Conservation (phyloP, 2,329 filamentous ascomycete genomes). For the Ophiostoma montium region DNA sequence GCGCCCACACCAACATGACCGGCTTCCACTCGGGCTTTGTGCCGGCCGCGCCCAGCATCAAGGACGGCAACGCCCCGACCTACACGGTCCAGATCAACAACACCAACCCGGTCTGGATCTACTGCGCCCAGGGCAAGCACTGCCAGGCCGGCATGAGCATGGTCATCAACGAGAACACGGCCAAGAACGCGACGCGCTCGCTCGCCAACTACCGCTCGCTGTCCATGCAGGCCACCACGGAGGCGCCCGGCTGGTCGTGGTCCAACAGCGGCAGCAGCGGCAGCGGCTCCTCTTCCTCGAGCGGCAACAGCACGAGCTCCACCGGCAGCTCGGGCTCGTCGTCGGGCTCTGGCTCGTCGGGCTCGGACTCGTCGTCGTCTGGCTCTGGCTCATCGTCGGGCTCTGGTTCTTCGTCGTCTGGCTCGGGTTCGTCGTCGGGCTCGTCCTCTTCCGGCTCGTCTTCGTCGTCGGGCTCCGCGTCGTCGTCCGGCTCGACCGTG, state of each 20-base stretch:
- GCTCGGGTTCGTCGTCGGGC: too few relatives aligned
- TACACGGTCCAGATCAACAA: slow-evolving; percentile 59
- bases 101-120: slow-evolving; percentile 43
- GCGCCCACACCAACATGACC: slow-evolving; percentile 33
- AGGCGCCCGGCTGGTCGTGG: slow-evolving; percentile 17
- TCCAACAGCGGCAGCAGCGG: slow-evolving; percentile 10
- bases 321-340: slow-evolving; percentile 13
- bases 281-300: neutral
- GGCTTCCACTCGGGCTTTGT: slow-evolving; percentile 57
- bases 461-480: neutral
- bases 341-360: too few relatives aligned
- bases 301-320: slow-evolving; percentile 15
- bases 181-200: slow-evolving; percentile 37
- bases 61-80: slow-evolving; percentile 41
- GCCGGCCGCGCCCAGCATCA: slow-evolving; percentile 40
- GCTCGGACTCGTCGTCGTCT: too few relatives aligned
- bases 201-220: slow-evolving; percentile 33
- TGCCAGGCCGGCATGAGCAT: slow-evolving; percentile 36
- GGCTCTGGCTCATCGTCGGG: too few relatives aligned
- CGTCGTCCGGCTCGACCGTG: slow-evolving; percentile 4
- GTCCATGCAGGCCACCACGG: slow-evolving; percentile 26
- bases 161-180: slow-evolving; percentile 51
- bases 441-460: too few relatives aligned
- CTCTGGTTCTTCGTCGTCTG: too few relatives aligned
- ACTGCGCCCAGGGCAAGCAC: slow-evolving; percentile 30